Evolutionary conservation across 257 asterid species (phyloP).

Genomic region (Solanum peruvianum): DNA sequence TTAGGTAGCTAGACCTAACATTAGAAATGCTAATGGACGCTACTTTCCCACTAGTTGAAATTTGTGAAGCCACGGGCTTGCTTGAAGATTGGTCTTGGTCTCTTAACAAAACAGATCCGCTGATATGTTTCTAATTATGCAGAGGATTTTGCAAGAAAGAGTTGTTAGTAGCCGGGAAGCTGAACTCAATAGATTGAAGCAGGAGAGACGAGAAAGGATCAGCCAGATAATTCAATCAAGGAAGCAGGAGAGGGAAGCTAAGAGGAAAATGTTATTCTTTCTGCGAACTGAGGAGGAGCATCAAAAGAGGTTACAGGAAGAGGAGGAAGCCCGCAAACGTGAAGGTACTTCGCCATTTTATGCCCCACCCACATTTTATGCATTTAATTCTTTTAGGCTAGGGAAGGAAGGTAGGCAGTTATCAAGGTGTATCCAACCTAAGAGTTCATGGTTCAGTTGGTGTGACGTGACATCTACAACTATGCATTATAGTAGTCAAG

Average conservation of each 20-base stretch:
- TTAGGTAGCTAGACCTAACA: background rate
- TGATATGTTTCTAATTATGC: constrained; percentile 3
- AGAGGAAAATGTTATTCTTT: constrained; percentile 55
- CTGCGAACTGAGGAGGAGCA: constrained; percentile 67
- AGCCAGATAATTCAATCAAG: constrained; percentile 42
- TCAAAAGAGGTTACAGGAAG: constrained; percentile 52
- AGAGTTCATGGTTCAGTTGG: background rate
- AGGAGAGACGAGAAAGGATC: constrained; percentile 40
- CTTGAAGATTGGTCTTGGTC: background rate
- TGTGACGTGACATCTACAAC: background rate
- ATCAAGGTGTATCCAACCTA: background rate
- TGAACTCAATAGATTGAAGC: constrained; percentile 26
- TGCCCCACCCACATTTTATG: background rate
- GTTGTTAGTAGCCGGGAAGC: constrained; percentile 34
- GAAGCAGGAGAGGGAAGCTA: constrained; percentile 53
- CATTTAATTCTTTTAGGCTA: background rate
- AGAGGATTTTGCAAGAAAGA: constrained; percentile 45
- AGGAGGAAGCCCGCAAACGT: constrained; percentile 71
- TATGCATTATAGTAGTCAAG: background rate
- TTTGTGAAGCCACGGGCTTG: background rate
- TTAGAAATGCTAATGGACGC: background rate
- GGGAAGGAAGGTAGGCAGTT: background rate
- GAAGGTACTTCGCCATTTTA: constrained; percentile 42
- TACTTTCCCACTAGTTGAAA: background rate
- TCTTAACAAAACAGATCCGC: background rate